Percentiles rank a stretch among this genome's conserved stretches.
phyloP scores from a whole-genome alignment of 108 stramenopile genomes.

The Cyclostephanos tholiformis region DNA sequence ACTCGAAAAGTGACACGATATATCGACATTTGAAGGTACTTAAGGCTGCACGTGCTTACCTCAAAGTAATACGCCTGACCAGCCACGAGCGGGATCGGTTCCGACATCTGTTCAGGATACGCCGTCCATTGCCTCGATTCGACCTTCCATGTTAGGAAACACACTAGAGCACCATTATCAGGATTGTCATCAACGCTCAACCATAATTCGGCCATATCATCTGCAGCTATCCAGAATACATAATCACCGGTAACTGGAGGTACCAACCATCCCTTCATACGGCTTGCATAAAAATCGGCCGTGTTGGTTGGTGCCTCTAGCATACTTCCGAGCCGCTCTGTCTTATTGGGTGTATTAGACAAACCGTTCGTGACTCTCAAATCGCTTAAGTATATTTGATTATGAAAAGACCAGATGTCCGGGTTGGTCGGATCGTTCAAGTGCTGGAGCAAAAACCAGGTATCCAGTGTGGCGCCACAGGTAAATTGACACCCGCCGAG shows the following conservation, averaged over 20 bases:
- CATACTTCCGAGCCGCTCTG: background rate
- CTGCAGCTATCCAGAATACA: background rate
- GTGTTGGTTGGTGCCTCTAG: background rate
- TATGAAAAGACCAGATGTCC: too few species aligned
- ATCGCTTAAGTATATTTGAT: background rate
- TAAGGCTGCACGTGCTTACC: too few species aligned
- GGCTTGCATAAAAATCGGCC: background rate
- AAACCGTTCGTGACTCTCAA: background rate
- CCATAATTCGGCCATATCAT: background rate
- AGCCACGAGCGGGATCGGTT: background rate
- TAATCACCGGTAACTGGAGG: background rate
- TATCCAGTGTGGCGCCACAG: conserved; percentile 1
- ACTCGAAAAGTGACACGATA: too few species aligned
- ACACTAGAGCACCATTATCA: background rate
- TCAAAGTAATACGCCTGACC: conserved; percentile 1
- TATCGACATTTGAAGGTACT: too few species aligned
- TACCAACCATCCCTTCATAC: conserved; percentile 6
- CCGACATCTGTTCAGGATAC: background rate
- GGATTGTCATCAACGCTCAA: background rate
- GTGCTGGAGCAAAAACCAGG: background rate
- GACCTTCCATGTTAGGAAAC: background rate
- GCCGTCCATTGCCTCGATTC: background rate
- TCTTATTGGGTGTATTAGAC: background rate
- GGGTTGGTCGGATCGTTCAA: too few species aligned
- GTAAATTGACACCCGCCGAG: too few species aligned